Evolutionary conservation across 805 yeast genomes (phyloP).

Genomic region (Candida schatavii): DNA sequence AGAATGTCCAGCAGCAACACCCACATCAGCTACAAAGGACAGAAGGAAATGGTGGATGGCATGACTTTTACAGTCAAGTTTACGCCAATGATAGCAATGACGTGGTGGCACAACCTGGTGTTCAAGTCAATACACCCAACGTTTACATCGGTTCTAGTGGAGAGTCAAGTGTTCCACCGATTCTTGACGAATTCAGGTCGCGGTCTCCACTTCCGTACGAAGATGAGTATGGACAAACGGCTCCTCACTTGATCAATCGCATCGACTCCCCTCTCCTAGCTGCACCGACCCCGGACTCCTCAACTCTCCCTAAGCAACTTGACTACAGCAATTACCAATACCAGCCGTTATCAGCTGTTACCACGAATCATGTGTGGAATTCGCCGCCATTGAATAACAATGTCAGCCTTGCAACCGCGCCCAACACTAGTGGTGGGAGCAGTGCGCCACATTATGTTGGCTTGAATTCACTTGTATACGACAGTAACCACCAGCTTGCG

Average conservation of each 20-base stretch:
- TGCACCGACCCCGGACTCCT: neutral
- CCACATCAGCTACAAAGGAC: neutral
- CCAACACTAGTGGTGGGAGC: neutral
- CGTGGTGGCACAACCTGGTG: neutral
- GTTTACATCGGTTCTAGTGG: neutral
- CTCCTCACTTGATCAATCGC: neutral
- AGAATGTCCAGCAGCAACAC: neutral
- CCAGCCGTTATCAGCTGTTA: conserved; percentile 1
- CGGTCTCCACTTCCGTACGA: conserved; percentile 1
- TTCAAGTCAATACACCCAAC: neutral
- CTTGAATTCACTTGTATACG: conserved; percentile 2
- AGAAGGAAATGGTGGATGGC: conserved; percentile 7
- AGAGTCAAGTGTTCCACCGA: neutral
- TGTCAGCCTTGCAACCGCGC: neutral
- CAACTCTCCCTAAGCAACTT: neutral
- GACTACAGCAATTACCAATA: neutral
- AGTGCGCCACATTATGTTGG: neutral
- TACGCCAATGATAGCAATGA: conserved; percentile 14
- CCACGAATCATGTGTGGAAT: conserved; percentile 2
- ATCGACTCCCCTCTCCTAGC: conserved; percentile 2
- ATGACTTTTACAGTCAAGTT: conserved; percentile 13
- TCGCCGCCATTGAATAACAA: neutral
- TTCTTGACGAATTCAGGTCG: neutral
- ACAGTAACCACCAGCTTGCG: conserved; percentile 9
- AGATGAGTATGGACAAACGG: neutral